Percentiles rank a stretch among this genome's conserved stretches.
phyloP scores from a whole-genome alignment of 1,284 basidiomycete species.

The Microbotryomycetes sp. region DNA sequence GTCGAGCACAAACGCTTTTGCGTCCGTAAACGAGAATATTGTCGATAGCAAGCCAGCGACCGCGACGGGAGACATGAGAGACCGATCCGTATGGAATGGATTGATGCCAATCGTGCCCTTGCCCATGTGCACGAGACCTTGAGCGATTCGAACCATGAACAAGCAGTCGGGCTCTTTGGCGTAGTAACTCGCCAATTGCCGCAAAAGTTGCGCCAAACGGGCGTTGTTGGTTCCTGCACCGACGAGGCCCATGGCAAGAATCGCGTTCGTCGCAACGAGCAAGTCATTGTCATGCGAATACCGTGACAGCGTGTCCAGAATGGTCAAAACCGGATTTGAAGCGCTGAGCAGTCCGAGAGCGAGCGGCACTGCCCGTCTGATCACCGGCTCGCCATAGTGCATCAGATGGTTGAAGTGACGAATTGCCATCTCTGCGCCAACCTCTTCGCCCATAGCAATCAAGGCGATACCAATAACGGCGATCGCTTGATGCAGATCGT shows the following conservation, averaged over 20 bases:
- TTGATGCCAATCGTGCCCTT: constrained; percentile 98
- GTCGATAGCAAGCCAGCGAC: constrained; percentile 87
- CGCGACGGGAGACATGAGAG: constrained; percentile 79
- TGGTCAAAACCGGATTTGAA: constrained; percentile 90
- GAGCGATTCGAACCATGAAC: constrained; percentile 93
- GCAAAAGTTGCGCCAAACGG: constrained; percentile 91
- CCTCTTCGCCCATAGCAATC: constrained; percentile 97
- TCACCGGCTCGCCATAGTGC: constrained; percentile 94
- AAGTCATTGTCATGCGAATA: constrained; percentile 99
- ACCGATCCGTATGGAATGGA: constrained; percentile 91
- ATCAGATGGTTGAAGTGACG: constrained; percentile 94
- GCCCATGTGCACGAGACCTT: constrained; percentile 94
- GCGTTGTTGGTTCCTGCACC: constrained; percentile 99
- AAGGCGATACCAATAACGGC: constrained; percentile 90
- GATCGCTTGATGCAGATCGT: constrained; percentile 84
- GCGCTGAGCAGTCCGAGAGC: constrained; percentile 90
- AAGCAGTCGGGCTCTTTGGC: constrained; percentile 94
- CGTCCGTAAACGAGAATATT: constrained; percentile 85
- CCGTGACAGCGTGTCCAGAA: constrained; percentile 97
- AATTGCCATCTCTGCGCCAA: constrained; percentile 93
- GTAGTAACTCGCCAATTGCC: constrained; percentile 94
- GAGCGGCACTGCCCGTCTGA: constrained; percentile 89
- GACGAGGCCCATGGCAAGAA: constrained; percentile 97
- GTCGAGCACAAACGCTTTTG: constrained; percentile 73
- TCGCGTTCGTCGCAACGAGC: constrained; percentile 89